Percentiles rank a stretch among this genome's conserved stretches.
Evolutionary conservation across 805 yeast genomes (phyloP).

Genomic region (Myxozyma geophila): DNA sequence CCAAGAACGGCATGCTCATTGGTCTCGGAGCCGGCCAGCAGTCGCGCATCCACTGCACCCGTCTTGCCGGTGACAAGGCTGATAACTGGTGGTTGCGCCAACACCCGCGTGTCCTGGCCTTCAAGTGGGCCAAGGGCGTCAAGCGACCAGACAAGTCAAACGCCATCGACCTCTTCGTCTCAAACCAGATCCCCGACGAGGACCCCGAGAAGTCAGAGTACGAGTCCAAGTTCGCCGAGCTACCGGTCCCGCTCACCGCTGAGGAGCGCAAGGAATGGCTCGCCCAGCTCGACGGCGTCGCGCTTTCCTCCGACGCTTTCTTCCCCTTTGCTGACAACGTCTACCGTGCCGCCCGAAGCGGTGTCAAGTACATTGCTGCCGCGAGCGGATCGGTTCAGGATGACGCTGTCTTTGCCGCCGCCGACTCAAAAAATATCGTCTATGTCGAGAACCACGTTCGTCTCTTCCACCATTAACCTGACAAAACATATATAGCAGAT

Average conservation of each 20-base stretch:
- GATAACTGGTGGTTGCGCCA: constrained; percentile 99
- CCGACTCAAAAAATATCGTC: constrained; percentile 86
- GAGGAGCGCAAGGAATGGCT: constrained; percentile 91
- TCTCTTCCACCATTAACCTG: constrained; percentile 86
- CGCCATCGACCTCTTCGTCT: constrained; percentile 92
- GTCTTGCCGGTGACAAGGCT: constrained; percentile 99
- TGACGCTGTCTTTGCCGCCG: constrained; percentile 92
- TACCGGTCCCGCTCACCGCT: constrained; percentile 82
- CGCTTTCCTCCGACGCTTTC: constrained; percentile 96
- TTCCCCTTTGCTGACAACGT: constrained; percentile 99
- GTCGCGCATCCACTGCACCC: constrained; percentile 98
- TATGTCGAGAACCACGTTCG: constrained; percentile 97
- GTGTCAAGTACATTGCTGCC: constrained; percentile 95
- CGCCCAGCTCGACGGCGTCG: constrained; percentile 76
- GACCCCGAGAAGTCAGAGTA: constrained; percentile 95
- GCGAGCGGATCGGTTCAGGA: constrained; percentile 98
- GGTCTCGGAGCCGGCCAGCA: constrained; percentile 99
- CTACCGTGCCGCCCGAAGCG: constrained; percentile 95
- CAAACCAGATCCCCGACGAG: constrained; percentile 84
- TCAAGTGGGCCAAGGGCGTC: constrained; percentile 97
- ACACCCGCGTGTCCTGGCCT: constrained; percentile 89
- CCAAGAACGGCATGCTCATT: constrained; percentile 98
- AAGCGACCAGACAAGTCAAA: constrained; percentile 98
- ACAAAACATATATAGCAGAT: neutral
- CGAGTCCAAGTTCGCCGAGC: constrained; percentile 79